Evolutionary conservation across 106 monocot genomes (phyloP), one percentile per base, ranked within the genome.

Genomic region (Allium cepa): DNA sequence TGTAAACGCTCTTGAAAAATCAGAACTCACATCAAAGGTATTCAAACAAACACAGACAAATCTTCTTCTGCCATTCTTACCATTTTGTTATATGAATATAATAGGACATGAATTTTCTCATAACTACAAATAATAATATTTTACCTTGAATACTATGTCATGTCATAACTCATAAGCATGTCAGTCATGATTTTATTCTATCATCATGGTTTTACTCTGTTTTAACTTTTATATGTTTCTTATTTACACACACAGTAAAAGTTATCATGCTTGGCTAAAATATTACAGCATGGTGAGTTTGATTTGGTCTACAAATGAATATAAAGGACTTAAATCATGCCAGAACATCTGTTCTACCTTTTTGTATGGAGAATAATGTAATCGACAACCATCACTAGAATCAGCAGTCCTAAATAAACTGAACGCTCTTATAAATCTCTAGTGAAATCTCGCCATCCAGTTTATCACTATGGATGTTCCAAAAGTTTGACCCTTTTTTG

Each of bases 11-110:
- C 91, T 96, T 73, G 88, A 96, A n/a, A 83, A 76, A 62, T 82
- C 84, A 80, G 86, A 96, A 64, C 91, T 96, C 48, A 84, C 88
- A 11, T 57, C 88, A 45, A 88, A 96, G 91, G 96, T 94, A 13
- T 49, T 63, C 47, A 57, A 49, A 12, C 16, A 49, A 3, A 65
- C 2, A 0, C 5, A 10, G 7, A 11, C 47, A 46, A 36, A 36
- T n/a, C 36, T 2, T 53, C 53, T 17, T 49, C 64, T 64, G 47
- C 17, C n/a, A 1, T 64, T 64, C 49, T 64, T 47, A 10, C 10
- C 10, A 26, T 63, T 47, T 48, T 64, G 48, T 49, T 64, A 16
- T 47, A 27, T 64, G 47, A 64, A 7, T 49, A 46, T 64, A 49
- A 64, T 46, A 64, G 36, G 36, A 36, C 36, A 36, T 36, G 4